Evolutionary conservation across 2,329 filamentous ascomycete genomes (phyloP).

Genomic region (Acephala macrosclerotiorum): DNA sequence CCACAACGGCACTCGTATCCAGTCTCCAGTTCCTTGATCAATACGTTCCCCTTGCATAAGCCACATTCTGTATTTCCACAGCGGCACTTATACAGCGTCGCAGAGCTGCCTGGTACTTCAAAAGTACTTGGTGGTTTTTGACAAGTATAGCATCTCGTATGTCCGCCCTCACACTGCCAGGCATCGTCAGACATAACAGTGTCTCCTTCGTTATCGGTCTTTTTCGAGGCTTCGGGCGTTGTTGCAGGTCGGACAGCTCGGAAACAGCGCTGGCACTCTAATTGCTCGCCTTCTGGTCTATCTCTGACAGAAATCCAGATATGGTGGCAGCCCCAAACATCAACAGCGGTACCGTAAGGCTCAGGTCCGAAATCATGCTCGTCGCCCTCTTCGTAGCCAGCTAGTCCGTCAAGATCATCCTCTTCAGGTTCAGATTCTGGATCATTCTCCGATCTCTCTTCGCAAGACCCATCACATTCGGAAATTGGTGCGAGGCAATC

Average conservation of each 20-base stretch:
- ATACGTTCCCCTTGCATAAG: slow-evolving; percentile 1
- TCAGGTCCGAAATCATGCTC: slow-evolving; percentile 46
- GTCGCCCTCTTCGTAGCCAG: slow-evolving; percentile 43
- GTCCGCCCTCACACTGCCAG: neutral
- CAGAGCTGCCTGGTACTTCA: neutral
- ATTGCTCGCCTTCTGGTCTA: neutral
- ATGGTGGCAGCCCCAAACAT: slow-evolving; percentile 32
- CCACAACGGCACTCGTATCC: slow-evolving; percentile 26
- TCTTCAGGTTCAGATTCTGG: slow-evolving; percentile 35
- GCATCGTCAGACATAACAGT: neutral
- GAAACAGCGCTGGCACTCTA: slow-evolving; percentile 31
- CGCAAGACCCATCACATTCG: slow-evolving; percentile 23
- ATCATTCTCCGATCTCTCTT: slow-evolving; percentile 42
- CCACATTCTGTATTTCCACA: neutral
- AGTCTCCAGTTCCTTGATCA: slow-evolving; percentile 8
- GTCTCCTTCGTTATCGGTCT: neutral
- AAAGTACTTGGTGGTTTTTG: neutral
- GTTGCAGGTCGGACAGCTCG: neutral
- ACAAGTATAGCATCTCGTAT: neutral
- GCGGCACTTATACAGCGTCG: neutral
- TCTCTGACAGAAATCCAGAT: neutral
- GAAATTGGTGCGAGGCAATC: slow-evolving; percentile 47
- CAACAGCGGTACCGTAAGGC: slow-evolving; percentile 23
- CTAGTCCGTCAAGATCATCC: slow-evolving; percentile 38
- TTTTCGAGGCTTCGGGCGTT: neutral